Conservation (phyloP, 768 basidiomycete genomes). For the Leccinum barrowsii region DNA sequence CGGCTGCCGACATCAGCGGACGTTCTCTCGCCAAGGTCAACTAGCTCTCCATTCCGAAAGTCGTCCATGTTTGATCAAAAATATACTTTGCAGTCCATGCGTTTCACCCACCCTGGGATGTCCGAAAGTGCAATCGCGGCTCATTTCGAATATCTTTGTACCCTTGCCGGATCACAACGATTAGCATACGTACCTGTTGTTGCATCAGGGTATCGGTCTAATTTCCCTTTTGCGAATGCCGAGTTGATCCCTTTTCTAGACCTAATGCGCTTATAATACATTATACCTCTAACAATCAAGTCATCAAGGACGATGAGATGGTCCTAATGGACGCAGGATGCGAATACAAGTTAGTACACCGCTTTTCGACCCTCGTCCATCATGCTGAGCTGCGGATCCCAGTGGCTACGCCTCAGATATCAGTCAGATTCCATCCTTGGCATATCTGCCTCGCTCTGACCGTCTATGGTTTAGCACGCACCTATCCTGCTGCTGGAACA, state of each 20-base stretch:
- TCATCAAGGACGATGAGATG: conserved; percentile 66
- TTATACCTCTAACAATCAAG: conserved; percentile 88
- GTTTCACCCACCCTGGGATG: conserved; percentile 55
- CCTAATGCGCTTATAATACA: conserved; percentile 90
- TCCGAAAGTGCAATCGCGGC: conserved; percentile 66
- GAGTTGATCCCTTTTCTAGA: conserved; percentile 36
- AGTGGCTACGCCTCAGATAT: conserved; percentile 96
- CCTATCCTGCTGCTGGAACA: conserved; percentile 80
- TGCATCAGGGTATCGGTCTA: conserved; percentile 70
- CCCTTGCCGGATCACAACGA: conserved; percentile 74
- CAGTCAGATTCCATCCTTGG: conserved; percentile 45
- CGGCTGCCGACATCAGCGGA: conserved; percentile 85
- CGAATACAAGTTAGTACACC: conserved; percentile 70
- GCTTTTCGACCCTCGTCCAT: neutral
- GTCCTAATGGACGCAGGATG: conserved; percentile 90
- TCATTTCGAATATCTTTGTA: conserved; percentile 88
- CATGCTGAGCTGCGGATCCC: conserved; percentile 8
- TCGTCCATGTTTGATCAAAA: neutral
- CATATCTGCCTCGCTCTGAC: conserved; percentile 4
- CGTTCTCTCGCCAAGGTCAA: conserved; percentile 79
- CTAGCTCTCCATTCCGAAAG: neutral
- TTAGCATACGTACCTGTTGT: conserved; percentile 98
- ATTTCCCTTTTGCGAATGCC: neutral
- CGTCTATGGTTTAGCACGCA: conserved; percentile 53
- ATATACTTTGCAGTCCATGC: conserved; percentile 64